These are phyloP conservation scores for Plantago lanceolata DNA, from an alignment of 305 asterid species.

Conservation along the genomic window DNA sequence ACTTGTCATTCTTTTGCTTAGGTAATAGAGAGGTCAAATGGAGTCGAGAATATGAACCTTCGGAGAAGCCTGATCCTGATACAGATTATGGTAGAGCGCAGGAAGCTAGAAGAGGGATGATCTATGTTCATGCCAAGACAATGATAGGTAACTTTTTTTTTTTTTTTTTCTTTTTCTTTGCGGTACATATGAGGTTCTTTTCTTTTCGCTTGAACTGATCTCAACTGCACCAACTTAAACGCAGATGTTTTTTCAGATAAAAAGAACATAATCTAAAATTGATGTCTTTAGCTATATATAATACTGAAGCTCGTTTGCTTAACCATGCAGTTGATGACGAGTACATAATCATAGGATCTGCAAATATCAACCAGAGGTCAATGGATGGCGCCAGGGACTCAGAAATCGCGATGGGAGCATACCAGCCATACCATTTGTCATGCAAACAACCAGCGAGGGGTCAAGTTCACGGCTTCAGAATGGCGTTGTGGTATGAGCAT, in stretches of 20 bases:
- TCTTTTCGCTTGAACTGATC: too few species aligned
- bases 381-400: slow-evolving; percentile 50
- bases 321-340: slow-evolving; percentile 41
- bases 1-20: slow-evolving; percentile 33
- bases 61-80: slow-evolving; percentile 22
- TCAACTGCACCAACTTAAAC: too few species aligned
- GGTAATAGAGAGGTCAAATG: slow-evolving; percentile 29
- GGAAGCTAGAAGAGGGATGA: slow-evolving; percentile 31
- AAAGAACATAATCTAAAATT: too few species aligned
- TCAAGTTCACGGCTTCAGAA: slow-evolving; percentile 38
- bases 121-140: slow-evolving; percentile 33
- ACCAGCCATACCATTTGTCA: slow-evolving; percentile 37
- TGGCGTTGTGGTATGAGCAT: slow-evolving; percentile 48
- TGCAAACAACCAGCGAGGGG: slow-evolving; percentile 38
- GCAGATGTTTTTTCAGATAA: too few species aligned
- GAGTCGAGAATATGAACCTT: slow-evolving; percentile 29
- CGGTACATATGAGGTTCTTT: neutral
- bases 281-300: neutral
- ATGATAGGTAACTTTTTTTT: slow-evolving; percentile 36
- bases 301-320: neutral
- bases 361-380: slow-evolving; percentile 45
- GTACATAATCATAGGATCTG: slow-evolving; percentile 48
- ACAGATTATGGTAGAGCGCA: slow-evolving; percentile 29
- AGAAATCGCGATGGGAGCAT: slow-evolving; percentile 49
- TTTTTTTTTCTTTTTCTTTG: neutral